phyloP scores from a whole-genome alignment of 2,329 filamentous ascomycete genomes.

The Sphaerulina populicola region DNA sequence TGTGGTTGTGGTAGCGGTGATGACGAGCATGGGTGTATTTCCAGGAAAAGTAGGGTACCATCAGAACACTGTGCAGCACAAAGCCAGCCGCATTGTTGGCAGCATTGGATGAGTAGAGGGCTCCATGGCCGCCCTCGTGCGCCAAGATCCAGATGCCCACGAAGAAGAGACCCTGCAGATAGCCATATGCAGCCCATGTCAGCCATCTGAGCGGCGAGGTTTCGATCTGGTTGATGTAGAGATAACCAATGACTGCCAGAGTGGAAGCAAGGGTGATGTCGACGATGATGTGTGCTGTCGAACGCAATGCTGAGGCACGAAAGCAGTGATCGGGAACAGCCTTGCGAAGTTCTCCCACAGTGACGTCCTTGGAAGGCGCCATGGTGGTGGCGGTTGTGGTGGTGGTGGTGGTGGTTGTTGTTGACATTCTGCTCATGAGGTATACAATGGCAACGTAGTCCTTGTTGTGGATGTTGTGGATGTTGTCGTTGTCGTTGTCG shows the following conservation, averaged over 20 bases:
- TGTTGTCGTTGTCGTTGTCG: no score
- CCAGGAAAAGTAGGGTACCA: slow-evolving; percentile 67
- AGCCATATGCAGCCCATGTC: slow-evolving; percentile 45
- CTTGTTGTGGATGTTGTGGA: neutral
- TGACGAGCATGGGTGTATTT: slow-evolving; percentile 62
- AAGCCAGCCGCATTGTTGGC: slow-evolving; percentile 58
- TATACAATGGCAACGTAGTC: neutral
- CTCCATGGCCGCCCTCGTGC: slow-evolving; percentile 63
- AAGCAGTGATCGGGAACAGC: slow-evolving; percentile 14
- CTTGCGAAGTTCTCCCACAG: neutral
- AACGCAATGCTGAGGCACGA: slow-evolving; percentile 3
- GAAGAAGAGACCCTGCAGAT: slow-evolving; percentile 56
- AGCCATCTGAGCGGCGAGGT: slow-evolving; percentile 5
- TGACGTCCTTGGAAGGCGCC: neutral
- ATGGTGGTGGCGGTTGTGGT: neutral
- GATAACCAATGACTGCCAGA: slow-evolving; percentile 7
- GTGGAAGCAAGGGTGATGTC: slow-evolving; percentile 6
- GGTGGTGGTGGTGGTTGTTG: neutral
- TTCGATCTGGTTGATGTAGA: slow-evolving; percentile 1
- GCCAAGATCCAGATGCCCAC: slow-evolving; percentile 59
- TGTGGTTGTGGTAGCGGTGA: slow-evolving; percentile 52
- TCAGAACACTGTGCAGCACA: slow-evolving; percentile 55
- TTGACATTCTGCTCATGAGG: neutral
- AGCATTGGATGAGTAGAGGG: slow-evolving; percentile 50
- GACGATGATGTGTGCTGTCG: slow-evolving; percentile 7